Conservation (phyloP, 106 monocot genomes). For the Dendrobium nobile region DNA sequence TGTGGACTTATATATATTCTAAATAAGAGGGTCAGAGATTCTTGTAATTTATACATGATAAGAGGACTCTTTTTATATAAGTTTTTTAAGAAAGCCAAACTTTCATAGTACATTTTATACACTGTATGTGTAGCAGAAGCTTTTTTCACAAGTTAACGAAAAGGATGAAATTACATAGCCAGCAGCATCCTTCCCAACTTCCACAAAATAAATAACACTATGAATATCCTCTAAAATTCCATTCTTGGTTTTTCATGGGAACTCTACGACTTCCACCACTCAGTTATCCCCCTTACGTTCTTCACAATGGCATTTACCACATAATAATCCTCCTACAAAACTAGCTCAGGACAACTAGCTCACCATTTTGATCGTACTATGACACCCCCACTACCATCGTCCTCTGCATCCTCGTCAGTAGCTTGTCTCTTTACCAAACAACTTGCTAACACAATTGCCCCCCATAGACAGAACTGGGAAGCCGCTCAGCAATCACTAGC, state of each 20-base stretch:
- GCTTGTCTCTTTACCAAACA: background rate
- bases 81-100: background rate
- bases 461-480: background rate
- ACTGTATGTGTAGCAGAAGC: background rate
- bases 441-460: background rate
- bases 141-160: background rate
- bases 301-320: background rate
- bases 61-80: background rate
- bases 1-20: background rate
- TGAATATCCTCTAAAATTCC: background rate
- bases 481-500: background rate
- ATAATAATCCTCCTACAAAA: background rate
- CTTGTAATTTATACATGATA: background rate
- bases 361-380: background rate
- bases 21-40: background rate
- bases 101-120: background rate
- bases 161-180: background rate
- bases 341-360: background rate
- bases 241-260: background rate
- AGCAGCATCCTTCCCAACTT: background rate
- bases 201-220: background rate
- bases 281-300: background rate
- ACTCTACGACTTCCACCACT: background rate
- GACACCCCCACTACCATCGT: background rate
- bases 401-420: background rate